Percentiles rank a stretch among this genome's conserved stretches.
Conservation (phyloP, 305 asterid genomes). For the Fraxinus floribunda region DNA sequence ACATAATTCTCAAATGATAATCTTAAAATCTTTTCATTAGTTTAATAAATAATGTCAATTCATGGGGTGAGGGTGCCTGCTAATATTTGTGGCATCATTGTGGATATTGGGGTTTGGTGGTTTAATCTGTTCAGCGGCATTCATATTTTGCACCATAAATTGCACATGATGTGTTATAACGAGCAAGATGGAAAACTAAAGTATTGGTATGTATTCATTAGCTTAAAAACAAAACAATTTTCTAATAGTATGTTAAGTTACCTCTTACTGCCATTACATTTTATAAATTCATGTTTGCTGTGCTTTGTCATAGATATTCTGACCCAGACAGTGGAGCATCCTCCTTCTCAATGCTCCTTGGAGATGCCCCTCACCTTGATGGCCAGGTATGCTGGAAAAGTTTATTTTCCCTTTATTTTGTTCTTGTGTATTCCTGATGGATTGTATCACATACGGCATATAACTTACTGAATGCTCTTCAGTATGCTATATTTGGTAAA, state of each 20-base stretch:
- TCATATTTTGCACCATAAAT: not conserved
- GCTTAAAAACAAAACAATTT: not conserved
- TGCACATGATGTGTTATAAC: not conserved
- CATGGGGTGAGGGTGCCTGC: not conserved
- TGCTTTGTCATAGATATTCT: slow-evolving; percentile 42
- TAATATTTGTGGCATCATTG: not conserved
- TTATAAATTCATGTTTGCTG: not conserved
- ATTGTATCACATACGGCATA: not conserved
- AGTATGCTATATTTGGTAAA: slow-evolving; percentile 96
- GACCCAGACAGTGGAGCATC: slow-evolving; percentile 90
- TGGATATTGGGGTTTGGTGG: not conserved
- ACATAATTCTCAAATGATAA: not conserved
- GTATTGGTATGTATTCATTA: not conserved
- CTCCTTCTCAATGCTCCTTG: slow-evolving; percentile 92
- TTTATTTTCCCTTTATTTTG: slow-evolving; percentile 7
- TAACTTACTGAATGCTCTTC: slow-evolving; percentile 27
- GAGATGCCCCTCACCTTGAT: slow-evolving; percentile 97
- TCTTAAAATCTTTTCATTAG: not conserved
- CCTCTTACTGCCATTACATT: not conserved
- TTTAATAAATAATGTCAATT: not conserved
- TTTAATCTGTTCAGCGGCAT: not conserved
- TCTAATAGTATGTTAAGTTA: not conserved
- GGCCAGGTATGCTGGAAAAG: slow-evolving; percentile 51
- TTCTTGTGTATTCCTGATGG: not conserved
- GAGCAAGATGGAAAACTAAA: not conserved